Evolutionary conservation across 2,329 filamentous ascomycete species (phyloP).

Genomic region (Sclerotiophoma versabilis): DNA sequence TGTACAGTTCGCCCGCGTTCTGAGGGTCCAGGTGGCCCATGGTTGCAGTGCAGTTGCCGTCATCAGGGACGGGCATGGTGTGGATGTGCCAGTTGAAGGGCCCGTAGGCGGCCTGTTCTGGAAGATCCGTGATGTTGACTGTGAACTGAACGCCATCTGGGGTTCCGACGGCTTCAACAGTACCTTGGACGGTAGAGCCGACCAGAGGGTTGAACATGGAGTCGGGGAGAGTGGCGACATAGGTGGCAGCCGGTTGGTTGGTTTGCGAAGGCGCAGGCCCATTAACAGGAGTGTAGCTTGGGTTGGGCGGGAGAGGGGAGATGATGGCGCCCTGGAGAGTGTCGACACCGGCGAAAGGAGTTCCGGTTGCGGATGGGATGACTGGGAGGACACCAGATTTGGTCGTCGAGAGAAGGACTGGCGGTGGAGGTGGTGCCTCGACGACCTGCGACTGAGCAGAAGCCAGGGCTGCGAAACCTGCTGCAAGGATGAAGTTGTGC

Average conservation of each 20-base stretch:
- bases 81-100: conserved; percentile 51
- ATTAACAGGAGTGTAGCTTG: conserved; percentile 30
- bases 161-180: conserved; percentile 39
- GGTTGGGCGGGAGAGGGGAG: conserved; percentile 25
- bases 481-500: conserved; percentile 12
- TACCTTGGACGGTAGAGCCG: conserved; percentile 36
- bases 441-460: conserved; percentile 25
- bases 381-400: conserved; percentile 35
- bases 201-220: conserved; percentile 33
- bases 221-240: conserved; percentile 31
- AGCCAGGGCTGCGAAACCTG: conserved; percentile 19
- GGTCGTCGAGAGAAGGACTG: conserved; percentile 23
- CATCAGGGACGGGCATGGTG: conserved; percentile 42
- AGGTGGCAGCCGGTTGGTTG: conserved; percentile 29
- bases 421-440: conserved; percentile 26
- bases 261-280: conserved; percentile 32
- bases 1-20: conserved; percentile 41
- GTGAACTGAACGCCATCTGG: conserved; percentile 47
- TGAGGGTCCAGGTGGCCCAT: conserved; percentile 50
- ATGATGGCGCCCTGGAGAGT: conserved; percentile 39
- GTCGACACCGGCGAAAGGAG: conserved; percentile 29
- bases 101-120: conserved; percentile 30
- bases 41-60: conserved; percentile 50
- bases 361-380: conserved; percentile 17
- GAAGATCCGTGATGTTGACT: conserved; percentile 49